Conservation (phyloP, 768 basidiomycete genomes). For the Lactifluus piperatus region DNA sequence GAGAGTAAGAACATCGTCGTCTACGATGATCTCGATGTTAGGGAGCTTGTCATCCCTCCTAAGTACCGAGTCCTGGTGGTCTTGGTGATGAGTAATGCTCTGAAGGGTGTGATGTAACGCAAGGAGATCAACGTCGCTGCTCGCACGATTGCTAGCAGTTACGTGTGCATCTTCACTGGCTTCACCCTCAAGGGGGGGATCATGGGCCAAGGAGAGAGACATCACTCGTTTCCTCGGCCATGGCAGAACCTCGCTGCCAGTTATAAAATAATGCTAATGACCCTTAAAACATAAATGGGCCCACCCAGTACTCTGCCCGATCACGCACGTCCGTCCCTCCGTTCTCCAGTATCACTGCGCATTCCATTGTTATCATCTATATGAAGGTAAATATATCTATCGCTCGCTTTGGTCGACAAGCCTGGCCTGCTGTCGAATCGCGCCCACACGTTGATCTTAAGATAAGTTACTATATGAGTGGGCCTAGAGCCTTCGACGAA, state of each 20-base stretch:
- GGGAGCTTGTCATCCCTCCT: slow-evolving; percentile 40
- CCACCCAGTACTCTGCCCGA: no score
- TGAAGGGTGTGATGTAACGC: slow-evolving; percentile 14
- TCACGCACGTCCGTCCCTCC: no score
- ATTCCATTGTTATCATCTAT: no score
- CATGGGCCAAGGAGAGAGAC: neutral
- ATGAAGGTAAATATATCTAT: no score
- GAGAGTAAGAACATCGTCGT: slow-evolving; percentile 59
- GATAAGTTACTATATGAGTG: neutral
- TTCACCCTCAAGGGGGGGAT: neutral
- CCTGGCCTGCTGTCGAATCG: neutral
- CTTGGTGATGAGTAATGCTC: neutral
- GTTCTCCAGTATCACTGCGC: no score
- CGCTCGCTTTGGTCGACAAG: no score
- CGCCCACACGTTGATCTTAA: neutral
- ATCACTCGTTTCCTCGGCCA: neutral
- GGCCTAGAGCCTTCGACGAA: neutral
- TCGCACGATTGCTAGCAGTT: neutral
- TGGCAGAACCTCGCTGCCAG: neutral
- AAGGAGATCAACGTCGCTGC: slow-evolving; percentile 11
- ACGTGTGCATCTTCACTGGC: neutral
- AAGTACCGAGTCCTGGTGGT: slow-evolving; percentile 6
- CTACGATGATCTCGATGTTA: slow-evolving; percentile 70
- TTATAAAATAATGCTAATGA: neutral
- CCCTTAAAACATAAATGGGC: no score